A percentile compares a stretch with the other conserved stretches of the same genome.
Evolutionary conservation across 2,329 filamentous ascomycete genomes (phyloP).

Genomic region (Fusarium solani-melongenae): DNA sequence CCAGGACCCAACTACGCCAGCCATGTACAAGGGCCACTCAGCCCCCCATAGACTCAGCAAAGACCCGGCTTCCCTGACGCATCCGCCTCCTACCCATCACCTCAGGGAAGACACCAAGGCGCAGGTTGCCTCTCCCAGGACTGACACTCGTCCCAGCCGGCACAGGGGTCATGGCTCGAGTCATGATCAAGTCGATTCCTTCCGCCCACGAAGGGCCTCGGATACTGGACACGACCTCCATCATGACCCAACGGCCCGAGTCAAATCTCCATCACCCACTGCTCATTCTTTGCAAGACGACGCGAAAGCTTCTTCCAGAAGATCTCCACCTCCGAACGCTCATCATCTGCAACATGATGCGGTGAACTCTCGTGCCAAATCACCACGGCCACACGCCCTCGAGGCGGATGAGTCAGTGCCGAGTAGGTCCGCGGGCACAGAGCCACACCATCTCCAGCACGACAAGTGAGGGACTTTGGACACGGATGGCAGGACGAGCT

Average conservation of each 20-base stretch:
- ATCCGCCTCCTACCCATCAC: constrained; percentile 26
- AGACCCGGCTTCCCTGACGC: constrained; percentile 9
- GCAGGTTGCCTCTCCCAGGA: constrained; percentile 12
- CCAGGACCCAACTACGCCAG: constrained; percentile 14
- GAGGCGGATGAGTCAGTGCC: constrained; percentile 22
- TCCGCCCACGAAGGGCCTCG: constrained; percentile 4
- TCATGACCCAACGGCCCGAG: constrained; percentile 14
- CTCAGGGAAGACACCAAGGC: constrained; percentile 27
- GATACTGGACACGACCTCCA: constrained; percentile 26
- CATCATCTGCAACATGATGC: constrained; percentile 29
- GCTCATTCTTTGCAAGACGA: constrained; percentile 30
- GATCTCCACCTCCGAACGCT: constrained; percentile 8
- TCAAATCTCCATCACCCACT: constrained; percentile 5
- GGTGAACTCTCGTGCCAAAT: background rate
- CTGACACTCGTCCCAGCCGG: constrained; percentile 5
- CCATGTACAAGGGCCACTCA: background rate
- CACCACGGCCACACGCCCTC: constrained; percentile 23
- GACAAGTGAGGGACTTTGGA: constrained; percentile 16
- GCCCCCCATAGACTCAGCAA: constrained; percentile 10
- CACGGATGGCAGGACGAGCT: background rate
- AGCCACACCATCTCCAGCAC: constrained; percentile 31
- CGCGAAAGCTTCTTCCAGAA: background rate
- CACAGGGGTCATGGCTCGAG: constrained; percentile 18
- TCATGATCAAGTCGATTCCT: constrained; percentile 12
- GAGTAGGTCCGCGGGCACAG: constrained; percentile 1